These are phyloP conservation scores for Pulicaria dysenterica DNA, from an alignment of 129 eudicot species.

Conservation along the genomic window DNA sequence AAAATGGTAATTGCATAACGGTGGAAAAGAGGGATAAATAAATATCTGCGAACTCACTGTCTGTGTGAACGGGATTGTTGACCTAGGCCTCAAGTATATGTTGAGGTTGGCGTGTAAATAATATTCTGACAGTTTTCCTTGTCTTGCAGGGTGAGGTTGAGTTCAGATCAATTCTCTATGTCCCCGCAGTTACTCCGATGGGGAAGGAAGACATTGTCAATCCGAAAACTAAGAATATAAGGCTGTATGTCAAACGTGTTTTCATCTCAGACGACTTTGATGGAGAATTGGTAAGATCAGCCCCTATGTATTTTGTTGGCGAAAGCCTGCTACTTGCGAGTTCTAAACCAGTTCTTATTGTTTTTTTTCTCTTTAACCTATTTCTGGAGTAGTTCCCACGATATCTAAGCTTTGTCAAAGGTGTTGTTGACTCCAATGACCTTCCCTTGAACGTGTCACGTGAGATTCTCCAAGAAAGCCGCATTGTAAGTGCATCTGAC, in stretches of 20 bases:
- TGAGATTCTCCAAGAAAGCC: slow-evolving; percentile 97
- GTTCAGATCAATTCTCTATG: slow-evolving; percentile 85
- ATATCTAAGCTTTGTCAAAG: slow-evolving; percentile 87
- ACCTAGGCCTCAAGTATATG: neutral
- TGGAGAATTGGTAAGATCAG: slow-evolving; percentile 78
- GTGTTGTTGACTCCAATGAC: slow-evolving; percentile 95
- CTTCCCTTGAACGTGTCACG: slow-evolving; percentile 97
- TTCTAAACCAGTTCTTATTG: neutral
- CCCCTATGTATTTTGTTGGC: neutral
- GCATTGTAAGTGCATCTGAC: slow-evolving; percentile 65
- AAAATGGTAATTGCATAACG: too few species aligned
- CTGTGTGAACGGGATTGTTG: neutral
- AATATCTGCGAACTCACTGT: too few species aligned
- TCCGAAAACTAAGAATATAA: slow-evolving; percentile 89
- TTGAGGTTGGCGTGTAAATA: neutral
- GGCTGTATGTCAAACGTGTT: slow-evolving; percentile 91
- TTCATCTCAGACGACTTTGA: slow-evolving; percentile 97
- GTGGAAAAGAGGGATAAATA: too few species aligned
- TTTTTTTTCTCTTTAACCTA: neutral
- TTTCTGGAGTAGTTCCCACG: slow-evolving; percentile 72
- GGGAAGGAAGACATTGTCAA: slow-evolving; percentile 80
- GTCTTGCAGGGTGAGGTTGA: slow-evolving; percentile 91
- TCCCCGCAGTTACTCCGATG: slow-evolving; percentile 72
- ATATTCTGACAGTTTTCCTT: neutral
- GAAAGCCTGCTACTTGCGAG: neutral